Base-by-base conservation (phyloP, 169 alveolate species). In the Plasmodium fragile region DNA sequence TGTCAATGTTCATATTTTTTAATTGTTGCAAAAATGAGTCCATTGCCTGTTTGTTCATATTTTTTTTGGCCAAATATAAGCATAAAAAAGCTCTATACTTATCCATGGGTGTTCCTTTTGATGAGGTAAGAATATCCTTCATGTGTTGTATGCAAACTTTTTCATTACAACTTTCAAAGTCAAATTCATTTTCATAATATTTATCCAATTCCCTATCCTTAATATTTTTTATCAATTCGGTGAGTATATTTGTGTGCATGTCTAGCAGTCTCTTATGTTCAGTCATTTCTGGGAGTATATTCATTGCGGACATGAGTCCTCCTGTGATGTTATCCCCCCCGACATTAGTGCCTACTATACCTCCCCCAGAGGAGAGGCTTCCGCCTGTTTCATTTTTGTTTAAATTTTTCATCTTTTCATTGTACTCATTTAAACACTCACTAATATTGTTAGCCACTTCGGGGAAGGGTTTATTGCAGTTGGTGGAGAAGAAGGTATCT, bases 191-290 rank as follows among this genome's bases (percentile, higher is more conserved):
- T 85, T 96, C 97, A 80, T 96, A 96, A 89, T 65, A 95, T 45
- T 96, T 93, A 59, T 97, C 98, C 22, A 97, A 83, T 18, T 97
- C 98, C 36, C 98, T 82, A 16, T 85, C 96, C 94, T 96, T 97
- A 13, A 97, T 96, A 28, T 93, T 95, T 79, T 97, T 97, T 1
- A 97, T 98, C 55, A 97, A 85, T 28, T 95, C 96, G 18, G 98
- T 97, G 18, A 97, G 97, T 81, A 97, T 92, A 82, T 97, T 97
- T 41, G 98, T 97, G 81, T 97, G 98, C 94, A 96, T 96, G 73
- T 97, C 98, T 80, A 97, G 71, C 5, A 96, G 69, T 28, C 98
- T 81, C 91, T 97, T 97, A 94, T 97, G 97, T 94, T 97, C 98
- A 22, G 97, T 96, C 96, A 97, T 95, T 73, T 97, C 98, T 13